Percentiles rank a stretch among this genome's conserved stretches.
These are phyloP conservation scores for Verticillium klebahnii DNA, from an alignment of 2,329 filamentous ascomycete species.

Conservation along the genomic window DNA sequence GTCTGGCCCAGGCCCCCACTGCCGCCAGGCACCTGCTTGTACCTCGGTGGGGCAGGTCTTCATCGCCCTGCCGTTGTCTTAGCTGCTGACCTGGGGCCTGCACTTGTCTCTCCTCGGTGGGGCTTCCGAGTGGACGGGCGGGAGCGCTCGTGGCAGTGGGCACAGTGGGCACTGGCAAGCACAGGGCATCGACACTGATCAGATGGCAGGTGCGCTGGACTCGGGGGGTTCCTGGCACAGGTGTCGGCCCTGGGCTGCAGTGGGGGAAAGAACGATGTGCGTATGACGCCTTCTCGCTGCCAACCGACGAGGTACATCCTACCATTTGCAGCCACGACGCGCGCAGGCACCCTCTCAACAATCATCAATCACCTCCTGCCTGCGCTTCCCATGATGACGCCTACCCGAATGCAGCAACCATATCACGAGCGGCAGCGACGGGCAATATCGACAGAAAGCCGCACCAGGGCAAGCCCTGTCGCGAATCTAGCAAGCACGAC, in stretches of 20 bases:
- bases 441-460: background rate
- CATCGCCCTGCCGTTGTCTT: background rate
- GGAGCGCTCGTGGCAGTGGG: background rate
- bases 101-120: background rate
- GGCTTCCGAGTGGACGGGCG: conserved; percentile 3
- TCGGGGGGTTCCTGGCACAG: background rate
- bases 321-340: background rate
- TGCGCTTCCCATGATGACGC: background rate
- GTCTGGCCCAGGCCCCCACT: background rate
- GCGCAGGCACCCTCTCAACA: background rate
- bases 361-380: background rate
- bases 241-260: background rate
- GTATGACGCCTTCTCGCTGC: background rate
- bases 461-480: background rate
- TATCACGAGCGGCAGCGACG: background rate
- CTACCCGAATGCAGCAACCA: background rate
- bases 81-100: background rate
- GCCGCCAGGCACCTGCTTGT: background rate
- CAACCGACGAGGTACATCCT: background rate
- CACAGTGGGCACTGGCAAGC: background rate
- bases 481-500: background rate
- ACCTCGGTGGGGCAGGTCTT: background rate
- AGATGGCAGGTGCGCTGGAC: background rate
- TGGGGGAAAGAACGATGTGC: background rate
- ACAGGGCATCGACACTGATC: background rate